Evolutionary conservation across 2,329 filamentous ascomycete species (phyloP).

Genomic region (Hysterium pulicare): DNA sequence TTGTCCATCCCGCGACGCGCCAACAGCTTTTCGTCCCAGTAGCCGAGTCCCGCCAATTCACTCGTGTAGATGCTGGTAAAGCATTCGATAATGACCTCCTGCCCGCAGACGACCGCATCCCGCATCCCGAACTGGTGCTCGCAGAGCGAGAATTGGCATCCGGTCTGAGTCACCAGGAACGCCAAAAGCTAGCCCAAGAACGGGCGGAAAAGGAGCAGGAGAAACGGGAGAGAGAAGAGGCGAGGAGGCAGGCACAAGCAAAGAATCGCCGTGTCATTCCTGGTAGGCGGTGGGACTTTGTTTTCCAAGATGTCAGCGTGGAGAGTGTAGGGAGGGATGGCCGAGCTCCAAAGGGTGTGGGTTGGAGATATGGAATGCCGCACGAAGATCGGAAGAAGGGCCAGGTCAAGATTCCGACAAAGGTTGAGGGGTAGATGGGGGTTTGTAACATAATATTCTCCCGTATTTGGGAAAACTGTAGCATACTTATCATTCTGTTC

Average conservation of each 20-base stretch:
- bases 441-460: not conserved
- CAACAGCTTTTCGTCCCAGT: constrained; percentile 61
- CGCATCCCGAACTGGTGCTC: constrained; percentile 58
- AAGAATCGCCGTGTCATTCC: constrained; percentile 44
- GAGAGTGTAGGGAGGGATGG: constrained; percentile 56
- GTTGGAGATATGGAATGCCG: constrained; percentile 60
- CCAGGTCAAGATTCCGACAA: constrained; percentile 60
- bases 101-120: constrained; percentile 61
- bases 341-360: constrained; percentile 51
- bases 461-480: not conserved
- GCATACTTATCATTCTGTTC: constrained; percentile 5
- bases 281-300: constrained; percentile 57
- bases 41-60: constrained; percentile 62
- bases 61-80: constrained; percentile 61
- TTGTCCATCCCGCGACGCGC: constrained; percentile 54
- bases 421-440: constrained; percentile 45
- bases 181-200: constrained; percentile 27
- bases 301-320: constrained; percentile 56
- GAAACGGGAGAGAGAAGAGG: constrained; percentile 38
- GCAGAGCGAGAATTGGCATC: constrained; percentile 36
- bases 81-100: constrained; percentile 59
- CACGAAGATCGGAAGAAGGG: constrained; percentile 62
- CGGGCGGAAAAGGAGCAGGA: constrained; percentile 28
- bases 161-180: constrained; percentile 33
- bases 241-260: constrained; percentile 43